Evolutionary conservation across 2,329 filamentous ascomycete genomes (phyloP), one percentile per base, ranked within the genome.

Genomic region (Alternaria conjuncta): DNA sequence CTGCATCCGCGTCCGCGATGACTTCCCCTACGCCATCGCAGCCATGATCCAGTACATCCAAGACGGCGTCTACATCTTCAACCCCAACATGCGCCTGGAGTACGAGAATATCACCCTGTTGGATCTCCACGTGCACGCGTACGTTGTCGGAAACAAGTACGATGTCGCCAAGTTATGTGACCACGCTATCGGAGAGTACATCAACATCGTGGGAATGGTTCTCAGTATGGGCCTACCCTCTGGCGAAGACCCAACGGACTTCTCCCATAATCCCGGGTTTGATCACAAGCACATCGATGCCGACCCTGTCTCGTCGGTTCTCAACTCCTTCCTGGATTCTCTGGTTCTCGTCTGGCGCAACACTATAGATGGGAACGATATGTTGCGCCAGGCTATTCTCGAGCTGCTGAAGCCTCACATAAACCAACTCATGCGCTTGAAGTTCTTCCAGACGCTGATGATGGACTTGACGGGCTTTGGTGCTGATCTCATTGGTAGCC

Each of bases 61-160:
- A n/a, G 64, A 60, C 5, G 65, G 64, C 4, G 36, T 36, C 54
- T 77, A 77, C 58, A 21, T 45, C n/a, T 65, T 72, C 64, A 61
- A 69, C 21, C 46, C 60, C 20, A 36, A 26, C 9, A 55, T 64
- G 50, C 13, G 44, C 18, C 18, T 21, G 6, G 18, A 67, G 13
- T 63, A 66, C 28, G 69, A 70, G 8, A 45, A 61, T 23, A 63
- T 72, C 43, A 74, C 71, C 8, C 55, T 68, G 32, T 65, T 74
- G 3, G 74, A 77, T 53, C 60, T 71, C 1, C 71, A 76, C 53
- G 44, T 76, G 15, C 74, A 75, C 43, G 62, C 63, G n/a, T 76
- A 76, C 64, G 41, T 71, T 26, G 53, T 64, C 6, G 70, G 67
- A 11, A 57, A 18, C 44, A 75, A 74, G 44, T 77, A 77, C 55